These are phyloP conservation scores for Vanderwaltozyma polyspora DNA, from an alignment of 805 yeast genomes.

Conservation along the genomic window DNA sequence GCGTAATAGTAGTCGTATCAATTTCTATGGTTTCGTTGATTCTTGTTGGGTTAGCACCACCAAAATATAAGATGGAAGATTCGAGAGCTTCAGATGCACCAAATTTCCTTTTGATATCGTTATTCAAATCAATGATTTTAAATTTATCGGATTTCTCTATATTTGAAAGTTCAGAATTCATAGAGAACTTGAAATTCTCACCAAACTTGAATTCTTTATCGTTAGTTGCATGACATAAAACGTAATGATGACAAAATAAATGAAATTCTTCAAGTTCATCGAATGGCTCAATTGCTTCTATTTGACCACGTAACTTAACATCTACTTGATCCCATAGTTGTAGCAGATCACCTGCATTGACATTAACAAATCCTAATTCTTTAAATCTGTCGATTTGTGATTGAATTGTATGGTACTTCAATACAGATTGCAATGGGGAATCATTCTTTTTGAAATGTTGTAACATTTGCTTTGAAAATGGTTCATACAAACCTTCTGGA, in stretches of 20 bases:
- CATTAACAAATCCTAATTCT: slow-evolving; percentile 34
- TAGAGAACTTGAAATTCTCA: slow-evolving; percentile 3
- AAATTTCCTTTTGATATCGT: slow-evolving; percentile 13
- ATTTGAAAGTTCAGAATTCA: background rate
- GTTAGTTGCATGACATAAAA: slow-evolving; percentile 54
- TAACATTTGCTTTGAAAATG: slow-evolving; percentile 68
- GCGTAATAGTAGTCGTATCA: background rate
- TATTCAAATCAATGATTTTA: slow-evolving; percentile 1
- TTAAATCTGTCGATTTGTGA: slow-evolving; percentile 43
- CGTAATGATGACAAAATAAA: slow-evolving; percentile 64
- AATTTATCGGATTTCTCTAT: background rate
- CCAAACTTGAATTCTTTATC: slow-evolving; percentile 7
- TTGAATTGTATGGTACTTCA: slow-evolving; percentile 38
- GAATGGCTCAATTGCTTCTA: slow-evolving; percentile 50
- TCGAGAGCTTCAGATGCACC: slow-evolving; percentile 11
- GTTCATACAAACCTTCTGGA: slow-evolving; percentile 51
- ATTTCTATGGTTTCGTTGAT: slow-evolving; percentile 12
- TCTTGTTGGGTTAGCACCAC: slow-evolving; percentile 28
- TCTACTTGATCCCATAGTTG: slow-evolving; percentile 48
- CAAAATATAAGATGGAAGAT: slow-evolving; percentile 21
- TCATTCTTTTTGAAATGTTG: slow-evolving; percentile 54
- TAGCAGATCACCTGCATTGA: slow-evolving; percentile 43
- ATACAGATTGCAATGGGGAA: slow-evolving; percentile 60
- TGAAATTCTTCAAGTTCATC: slow-evolving; percentile 81
- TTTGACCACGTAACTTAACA: slow-evolving; percentile 27